Conservation (phyloP, 1,139 yeast genomes). For the Candida sp. region DNA sequence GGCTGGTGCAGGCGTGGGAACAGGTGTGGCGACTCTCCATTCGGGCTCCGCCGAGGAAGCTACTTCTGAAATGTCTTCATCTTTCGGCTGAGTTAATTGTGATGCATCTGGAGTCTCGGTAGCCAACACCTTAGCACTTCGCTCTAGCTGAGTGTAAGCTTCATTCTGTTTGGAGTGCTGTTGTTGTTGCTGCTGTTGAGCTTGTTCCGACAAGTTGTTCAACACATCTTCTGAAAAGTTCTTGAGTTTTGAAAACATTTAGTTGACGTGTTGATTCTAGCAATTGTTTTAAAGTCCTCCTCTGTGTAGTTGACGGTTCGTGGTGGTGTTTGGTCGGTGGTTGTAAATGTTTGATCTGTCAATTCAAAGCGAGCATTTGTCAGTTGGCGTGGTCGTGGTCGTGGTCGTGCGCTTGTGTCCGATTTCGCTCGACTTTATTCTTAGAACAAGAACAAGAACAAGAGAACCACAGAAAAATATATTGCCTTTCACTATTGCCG, state of each 20-base stretch:
- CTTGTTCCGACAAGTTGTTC: constrained; percentile 25
- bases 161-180: constrained; percentile 20
- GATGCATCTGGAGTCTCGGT: constrained; percentile 49
- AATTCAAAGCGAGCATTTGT: too few species aligned
- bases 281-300: not conserved
- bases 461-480: not conserved
- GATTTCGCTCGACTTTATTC: not conserved
- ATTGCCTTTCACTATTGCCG: not conserved
- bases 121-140: constrained; percentile 32
- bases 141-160: constrained; percentile 35
- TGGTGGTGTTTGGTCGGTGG: too few species aligned
- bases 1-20: not conserved
- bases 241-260: constrained; percentile 47
- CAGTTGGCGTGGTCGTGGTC: not conserved
- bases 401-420: not conserved
- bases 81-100: constrained; percentile 51
- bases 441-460: not conserved
- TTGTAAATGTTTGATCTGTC: too few species aligned
- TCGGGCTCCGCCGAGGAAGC: constrained; percentile 3
- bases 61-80: constrained; percentile 25
- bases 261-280: too few species aligned
- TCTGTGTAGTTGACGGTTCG: too few species aligned
- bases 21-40: constrained; percentile 7
- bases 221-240: constrained; percentile 61
- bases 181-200: constrained; percentile 7